Conservation (phyloP, 176 grass and related monocot species). For the Aechmea fasciata region DNA sequence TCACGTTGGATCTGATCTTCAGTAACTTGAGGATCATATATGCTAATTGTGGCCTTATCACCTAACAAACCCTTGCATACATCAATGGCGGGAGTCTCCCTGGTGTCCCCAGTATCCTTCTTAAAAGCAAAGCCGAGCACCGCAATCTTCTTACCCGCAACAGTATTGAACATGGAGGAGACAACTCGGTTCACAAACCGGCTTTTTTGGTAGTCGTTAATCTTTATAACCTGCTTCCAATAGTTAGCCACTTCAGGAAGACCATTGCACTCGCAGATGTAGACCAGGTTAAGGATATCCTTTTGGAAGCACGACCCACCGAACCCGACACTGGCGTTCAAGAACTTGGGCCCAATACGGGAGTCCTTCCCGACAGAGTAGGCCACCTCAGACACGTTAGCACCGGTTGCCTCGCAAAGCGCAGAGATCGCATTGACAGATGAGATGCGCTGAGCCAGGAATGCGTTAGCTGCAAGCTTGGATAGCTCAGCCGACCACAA, state of each 20-base stretch:
- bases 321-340: conserved; percentile 54
- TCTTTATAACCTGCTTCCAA: conserved; percentile 64
- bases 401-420: conserved; percentile 54
- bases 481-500: conserved; percentile 61
- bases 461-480: conserved; percentile 56
- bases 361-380: conserved; percentile 43
- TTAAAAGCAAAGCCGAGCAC: conserved; percentile 60
- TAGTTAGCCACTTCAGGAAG: conserved; percentile 50
- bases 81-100: conserved; percentile 55
- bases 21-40: conserved; percentile 56
- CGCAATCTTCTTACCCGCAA: conserved; percentile 54
- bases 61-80: conserved; percentile 58
- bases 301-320: conserved; percentile 68
- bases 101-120: conserved; percentile 55
- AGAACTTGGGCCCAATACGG: conserved; percentile 48
- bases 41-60: conserved; percentile 53
- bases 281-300: conserved; percentile 60
- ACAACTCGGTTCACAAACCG: conserved; percentile 59
- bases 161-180: conserved; percentile 65
- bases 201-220: conserved; percentile 64
- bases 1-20: conserved; percentile 64
- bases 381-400: conserved; percentile 41
- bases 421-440: conserved; percentile 45
- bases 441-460: conserved; percentile 44
- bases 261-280: conserved; percentile 63